phyloP scores from a whole-genome alignment of 345 rosid genomes.

The Ricinus communis region DNA sequence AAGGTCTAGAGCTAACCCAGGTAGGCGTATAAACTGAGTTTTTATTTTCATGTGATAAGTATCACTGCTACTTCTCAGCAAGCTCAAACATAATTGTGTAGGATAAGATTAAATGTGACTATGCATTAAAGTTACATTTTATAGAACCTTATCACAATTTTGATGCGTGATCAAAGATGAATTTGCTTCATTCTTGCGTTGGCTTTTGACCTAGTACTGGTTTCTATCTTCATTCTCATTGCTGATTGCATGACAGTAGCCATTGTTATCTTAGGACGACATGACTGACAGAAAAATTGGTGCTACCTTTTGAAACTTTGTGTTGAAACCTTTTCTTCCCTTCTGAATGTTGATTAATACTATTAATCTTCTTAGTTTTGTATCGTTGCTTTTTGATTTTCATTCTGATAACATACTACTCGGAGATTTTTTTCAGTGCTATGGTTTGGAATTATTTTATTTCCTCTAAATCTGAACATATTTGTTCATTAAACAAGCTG shows the following conservation, averaged over 20 bases:
- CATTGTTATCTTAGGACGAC: background rate
- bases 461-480: background rate
- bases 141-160: background rate
- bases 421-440: background rate
- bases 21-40: no score
- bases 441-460: background rate
- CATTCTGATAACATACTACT: background rate
- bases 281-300: background rate
- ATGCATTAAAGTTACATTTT: background rate
- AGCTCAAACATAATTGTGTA: background rate
- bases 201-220: background rate
- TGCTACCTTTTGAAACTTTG: background rate
- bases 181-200: background rate
- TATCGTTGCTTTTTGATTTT: background rate
- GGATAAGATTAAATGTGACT: background rate
- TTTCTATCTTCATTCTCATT: background rate
- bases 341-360: background rate
- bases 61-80: no score
- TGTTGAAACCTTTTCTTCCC: background rate
- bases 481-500: background rate
- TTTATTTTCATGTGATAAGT: no score
- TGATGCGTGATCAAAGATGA: background rate
- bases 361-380: background rate
- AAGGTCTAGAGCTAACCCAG: background rate
- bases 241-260: background rate